Evolutionary conservation across 2,329 filamentous ascomycete genomes (phyloP), one percentile per base, ranked within the genome.

Genomic region (Myriosclerotinia scirpicola): DNA sequence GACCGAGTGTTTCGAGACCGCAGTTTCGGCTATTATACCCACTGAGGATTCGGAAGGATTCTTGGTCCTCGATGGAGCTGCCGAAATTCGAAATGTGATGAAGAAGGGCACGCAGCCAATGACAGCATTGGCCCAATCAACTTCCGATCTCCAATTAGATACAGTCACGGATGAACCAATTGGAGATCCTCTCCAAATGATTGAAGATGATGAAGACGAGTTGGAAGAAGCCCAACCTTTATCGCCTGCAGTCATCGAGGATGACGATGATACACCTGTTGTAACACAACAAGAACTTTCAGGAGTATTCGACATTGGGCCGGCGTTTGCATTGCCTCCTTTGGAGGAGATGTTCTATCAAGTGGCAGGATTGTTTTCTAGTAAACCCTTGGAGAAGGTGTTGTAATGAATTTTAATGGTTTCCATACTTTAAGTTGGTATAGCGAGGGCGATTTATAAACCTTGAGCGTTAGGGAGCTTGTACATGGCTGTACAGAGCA

Each of bases 331-430:
- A 0, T 83, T 90, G 73, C 87, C 89, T 30, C 86, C 89, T 14
- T 85, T 93, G 30, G 87, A 90, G 76, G 90, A 92, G 69, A 84
- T 92, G 79, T 93, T 93, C 75, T 87, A 89, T 76, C 86, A 87
- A 76, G 87, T 94, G 50, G 84, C 89, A 15, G 85, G 81, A 6
- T 75, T 91, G 69, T 87, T 90, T 75, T 83, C 85, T 1, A 80
- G 84, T 68, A 88, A 85, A 76, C 82, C 85, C 17, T 71, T 81
- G 62, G 62, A 59, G 54, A 36, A 48, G n/a, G 40, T 58, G 34
- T 30, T 58, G 17, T 65, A 59, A 65, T 59, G 62, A 65, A 17
- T 48, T 52, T 42, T 67, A 55, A 54, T 65, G 48, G 65, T 50
- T 69, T 50, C 48, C 20, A 53, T 66, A 52, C 53, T 65, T 48